A percentile compares a stretch with the other conserved stretches of the same genome.
Conservation (phyloP, 306 rosid genomes). For the Prinsepia uniflora region DNA sequence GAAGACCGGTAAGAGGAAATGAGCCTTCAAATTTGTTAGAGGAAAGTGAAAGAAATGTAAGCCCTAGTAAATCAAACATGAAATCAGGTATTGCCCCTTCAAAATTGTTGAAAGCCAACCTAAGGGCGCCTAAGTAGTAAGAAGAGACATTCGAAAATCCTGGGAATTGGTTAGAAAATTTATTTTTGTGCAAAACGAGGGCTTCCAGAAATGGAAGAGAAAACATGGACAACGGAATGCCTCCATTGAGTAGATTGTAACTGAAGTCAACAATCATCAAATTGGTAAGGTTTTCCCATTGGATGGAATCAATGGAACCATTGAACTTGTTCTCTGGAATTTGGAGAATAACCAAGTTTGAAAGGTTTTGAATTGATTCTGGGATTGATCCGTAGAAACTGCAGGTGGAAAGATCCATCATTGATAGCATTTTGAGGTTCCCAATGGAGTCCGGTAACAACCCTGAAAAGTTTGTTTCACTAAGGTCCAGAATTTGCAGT, state of each 20-base stretch:
- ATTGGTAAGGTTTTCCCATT: neutral
- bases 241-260: neutral
- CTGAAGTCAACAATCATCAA: neutral
- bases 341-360: neutral
- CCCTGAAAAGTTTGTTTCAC: neutral
- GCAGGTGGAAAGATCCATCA: neutral
- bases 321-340: neutral
- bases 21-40: neutral
- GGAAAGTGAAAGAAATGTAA: neutral
- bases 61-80: constrained; percentile 7
- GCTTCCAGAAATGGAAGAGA: neutral
- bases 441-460: neutral
- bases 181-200: neutral
- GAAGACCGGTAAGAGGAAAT: neutral
- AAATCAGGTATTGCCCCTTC: constrained; percentile 13
- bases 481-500: neutral
- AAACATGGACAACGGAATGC: neutral
- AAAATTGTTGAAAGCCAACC: constrained; percentile 21
- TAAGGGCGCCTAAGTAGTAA: neutral
- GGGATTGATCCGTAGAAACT: neutral
- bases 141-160: constrained; percentile 5
- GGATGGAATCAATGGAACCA: neutral
- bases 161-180: neutral
- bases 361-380: neutral
- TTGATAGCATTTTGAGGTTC: neutral